These are phyloP conservation scores for Pestalotiopsis sp. DNA, from an alignment of 2,329 filamentous ascomycete genomes.

Conservation along the genomic window DNA sequence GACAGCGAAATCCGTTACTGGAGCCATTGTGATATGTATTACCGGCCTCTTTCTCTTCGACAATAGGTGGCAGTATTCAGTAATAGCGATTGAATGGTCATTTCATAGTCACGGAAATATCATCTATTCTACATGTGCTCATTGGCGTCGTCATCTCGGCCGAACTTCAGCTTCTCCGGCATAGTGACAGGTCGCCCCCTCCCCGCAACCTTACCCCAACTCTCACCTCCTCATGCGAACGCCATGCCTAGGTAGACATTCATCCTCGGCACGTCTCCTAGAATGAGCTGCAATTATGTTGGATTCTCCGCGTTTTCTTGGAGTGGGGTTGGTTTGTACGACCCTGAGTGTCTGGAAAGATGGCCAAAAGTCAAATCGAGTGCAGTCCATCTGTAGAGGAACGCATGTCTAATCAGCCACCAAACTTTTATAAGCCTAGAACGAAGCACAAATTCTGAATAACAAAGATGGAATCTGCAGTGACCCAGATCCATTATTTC, in stretches of 20 bases:
- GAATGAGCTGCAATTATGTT: neutral
- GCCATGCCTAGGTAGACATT: neutral
- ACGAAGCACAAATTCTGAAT: neutral
- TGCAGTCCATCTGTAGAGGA: neutral
- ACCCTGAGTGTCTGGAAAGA: neutral
- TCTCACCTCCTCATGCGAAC: neutral
- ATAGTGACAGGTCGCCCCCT: neutral
- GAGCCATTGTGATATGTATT: neutral
- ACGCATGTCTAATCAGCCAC: neutral
- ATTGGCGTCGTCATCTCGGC: neutral
- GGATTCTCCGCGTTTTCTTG: neutral
- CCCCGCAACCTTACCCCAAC: conserved; percentile 6
- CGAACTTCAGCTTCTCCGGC: neutral
- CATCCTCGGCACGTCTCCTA: neutral
- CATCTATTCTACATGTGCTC: neutral
- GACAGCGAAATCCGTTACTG: conserved; percentile 8
- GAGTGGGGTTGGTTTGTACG: neutral
- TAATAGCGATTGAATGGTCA: too few species aligned
- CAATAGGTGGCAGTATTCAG: neutral
- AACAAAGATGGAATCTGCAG: neutral
- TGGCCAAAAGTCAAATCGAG: neutral
- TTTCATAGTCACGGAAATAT: neutral
- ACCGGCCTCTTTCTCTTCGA: neutral
- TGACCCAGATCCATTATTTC: conserved; percentile 23
- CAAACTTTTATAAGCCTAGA: neutral